Percentiles rank a stretch among this genome's conserved stretches.
These are phyloP conservation scores for Boletus huronensis DNA, from an alignment of 768 basidiomycete genomes.

Conservation along the genomic window DNA sequence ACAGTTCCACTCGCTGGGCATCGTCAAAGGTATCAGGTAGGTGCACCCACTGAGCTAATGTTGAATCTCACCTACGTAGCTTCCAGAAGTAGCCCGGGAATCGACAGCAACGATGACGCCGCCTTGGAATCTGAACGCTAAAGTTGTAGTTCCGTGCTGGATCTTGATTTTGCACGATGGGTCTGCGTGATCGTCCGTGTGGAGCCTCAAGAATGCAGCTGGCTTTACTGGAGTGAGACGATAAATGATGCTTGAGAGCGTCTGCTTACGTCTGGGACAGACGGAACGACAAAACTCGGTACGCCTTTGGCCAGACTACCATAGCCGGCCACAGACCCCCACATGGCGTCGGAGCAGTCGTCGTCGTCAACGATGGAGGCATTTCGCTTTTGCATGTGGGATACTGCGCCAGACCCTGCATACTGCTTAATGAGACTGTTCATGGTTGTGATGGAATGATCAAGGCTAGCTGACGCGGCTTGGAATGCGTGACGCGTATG, in stretches of 20 bases:
- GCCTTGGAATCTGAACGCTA: conserved; percentile 94
- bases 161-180: conserved; percentile 96
- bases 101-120: conserved; percentile 99
- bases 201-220: conserved; percentile 81
- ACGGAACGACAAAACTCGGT: conserved; percentile 69
- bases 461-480: conserved; percentile 32
- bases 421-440: conserved; percentile 67
- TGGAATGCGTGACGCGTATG: conserved; percentile 20
- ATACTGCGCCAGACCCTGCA: conserved; percentile 50
- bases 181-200: conserved; percentile 95
- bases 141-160: conserved; percentile 96
- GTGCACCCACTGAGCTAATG: not conserved
- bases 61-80: conserved; percentile 80
- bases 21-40: not conserved
- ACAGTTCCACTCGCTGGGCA: conserved; percentile 87
- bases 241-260: not conserved
- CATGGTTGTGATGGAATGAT: conserved; percentile 45
- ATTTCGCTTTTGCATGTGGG: conserved; percentile 46
- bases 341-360: conserved; percentile 62
- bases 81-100: conserved; percentile 94
- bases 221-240: conserved; percentile 52
- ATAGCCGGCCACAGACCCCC: conserved; percentile 84
- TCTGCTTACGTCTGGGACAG: conserved; percentile 68
- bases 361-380: conserved; percentile 53
- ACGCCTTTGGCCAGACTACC: conserved; percentile 69